Evolutionary conservation across 805 yeast species (phyloP).

Genomic region (Kluyveromyces siamensis): DNA sequence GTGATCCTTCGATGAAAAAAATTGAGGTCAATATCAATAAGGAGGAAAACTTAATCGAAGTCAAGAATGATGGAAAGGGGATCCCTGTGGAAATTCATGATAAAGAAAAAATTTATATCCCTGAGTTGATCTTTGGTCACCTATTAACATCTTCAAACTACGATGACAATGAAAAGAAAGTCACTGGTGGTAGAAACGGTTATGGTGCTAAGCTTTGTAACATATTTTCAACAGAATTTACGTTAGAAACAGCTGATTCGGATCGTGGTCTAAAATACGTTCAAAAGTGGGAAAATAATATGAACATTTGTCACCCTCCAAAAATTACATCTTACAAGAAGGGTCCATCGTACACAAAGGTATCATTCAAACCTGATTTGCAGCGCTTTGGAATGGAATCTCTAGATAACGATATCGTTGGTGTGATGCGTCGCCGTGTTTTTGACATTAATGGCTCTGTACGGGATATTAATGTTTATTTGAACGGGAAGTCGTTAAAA

Average conservation of each 20-base stretch:
- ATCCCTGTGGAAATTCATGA: conserved; percentile 90
- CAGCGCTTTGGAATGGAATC: conserved; percentile 75
- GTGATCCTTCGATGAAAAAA: conserved; percentile 84
- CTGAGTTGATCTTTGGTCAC: conserved; percentile 93
- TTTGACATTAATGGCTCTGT: conserved; percentile 94
- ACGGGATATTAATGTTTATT: conserved; percentile 63
- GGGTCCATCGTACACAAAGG: conserved; percentile 72
- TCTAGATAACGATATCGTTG: conserved; percentile 72
- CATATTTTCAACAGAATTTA: conserved; percentile 83
- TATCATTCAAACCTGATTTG: conserved; percentile 84
- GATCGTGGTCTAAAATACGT: conserved; percentile 50
- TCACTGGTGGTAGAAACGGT: conserved; percentile 98
- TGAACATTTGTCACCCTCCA: conserved; percentile 72
- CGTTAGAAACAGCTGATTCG: conserved; percentile 81
- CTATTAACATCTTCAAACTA: conserved; percentile 91
- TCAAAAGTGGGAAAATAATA: conserved; percentile 84
- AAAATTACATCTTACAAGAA: conserved; percentile 44
- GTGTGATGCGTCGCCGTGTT: conserved; percentile 86
- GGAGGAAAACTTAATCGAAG: conserved; percentile 65
- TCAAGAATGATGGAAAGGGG: conserved; percentile 90
- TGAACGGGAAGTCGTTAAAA: conserved; percentile 65
- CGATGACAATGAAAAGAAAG: conserved; percentile 91
- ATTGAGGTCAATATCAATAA: conserved; percentile 76
- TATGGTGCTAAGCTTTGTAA: conserved; percentile 97
- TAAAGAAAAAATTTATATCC: conserved; percentile 87